These are phyloP conservation scores for Leccinum olivaceopallidum DNA, from an alignment of 768 basidiomycete genomes.

Conservation along the genomic window DNA sequence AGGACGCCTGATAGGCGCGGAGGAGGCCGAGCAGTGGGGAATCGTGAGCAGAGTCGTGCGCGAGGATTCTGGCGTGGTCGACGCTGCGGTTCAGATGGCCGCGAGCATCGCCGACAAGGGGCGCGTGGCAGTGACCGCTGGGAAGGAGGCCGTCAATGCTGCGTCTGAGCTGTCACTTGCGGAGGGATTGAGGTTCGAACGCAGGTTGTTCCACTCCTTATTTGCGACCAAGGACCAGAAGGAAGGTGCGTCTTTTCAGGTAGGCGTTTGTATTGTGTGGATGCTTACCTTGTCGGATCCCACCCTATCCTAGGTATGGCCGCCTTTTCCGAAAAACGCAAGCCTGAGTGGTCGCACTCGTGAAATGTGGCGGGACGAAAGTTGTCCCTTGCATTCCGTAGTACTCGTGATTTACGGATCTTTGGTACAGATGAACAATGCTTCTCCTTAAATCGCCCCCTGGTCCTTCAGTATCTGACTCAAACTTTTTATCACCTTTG, in stretches of 20 bases:
- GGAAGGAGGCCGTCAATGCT: slow-evolving; percentile 94
- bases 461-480: background rate
- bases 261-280: background rate
- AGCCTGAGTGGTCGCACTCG: slow-evolving; percentile 73
- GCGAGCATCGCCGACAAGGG: slow-evolving; percentile 80
- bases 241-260: slow-evolving; percentile 66
- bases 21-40: slow-evolving; percentile 87
- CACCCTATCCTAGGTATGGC: slow-evolving; percentile 77
- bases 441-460: background rate
- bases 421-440: background rate
- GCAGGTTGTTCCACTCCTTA: slow-evolving; percentile 85
- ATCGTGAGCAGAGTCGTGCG: slow-evolving; percentile 80
- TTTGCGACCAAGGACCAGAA: slow-evolving; percentile 96
- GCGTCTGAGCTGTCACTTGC: slow-evolving; percentile 80
- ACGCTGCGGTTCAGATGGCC: slow-evolving; percentile 83
- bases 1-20: slow-evolving; percentile 76
- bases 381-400: background rate
- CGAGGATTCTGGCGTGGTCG: slow-evolving; percentile 79
- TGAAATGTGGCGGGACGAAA: slow-evolving; percentile 9
- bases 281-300: slow-evolving; percentile 4
- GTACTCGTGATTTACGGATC: background rate
- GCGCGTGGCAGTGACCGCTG: slow-evolving; percentile 78
- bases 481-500: background rate
- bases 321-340: slow-evolving; percentile 93
- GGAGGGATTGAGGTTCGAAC: slow-evolving; percentile 86